Evolutionary conservation across 202 grass and related monocot species (phyloP).

Genomic region (Schoenoplectus triqueter): DNA sequence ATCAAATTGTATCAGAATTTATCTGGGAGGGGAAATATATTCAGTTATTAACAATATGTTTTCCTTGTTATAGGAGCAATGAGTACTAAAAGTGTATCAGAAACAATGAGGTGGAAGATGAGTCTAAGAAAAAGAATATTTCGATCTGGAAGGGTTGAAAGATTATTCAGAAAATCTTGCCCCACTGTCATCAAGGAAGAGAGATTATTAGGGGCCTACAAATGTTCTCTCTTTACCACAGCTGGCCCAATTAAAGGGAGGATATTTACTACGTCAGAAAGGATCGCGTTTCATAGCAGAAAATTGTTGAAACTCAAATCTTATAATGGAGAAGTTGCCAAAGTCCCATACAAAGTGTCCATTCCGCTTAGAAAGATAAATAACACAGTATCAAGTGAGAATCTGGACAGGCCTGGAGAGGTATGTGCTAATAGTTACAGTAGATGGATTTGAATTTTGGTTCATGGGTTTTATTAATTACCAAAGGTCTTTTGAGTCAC

Average conservation of each 20-base stretch:
- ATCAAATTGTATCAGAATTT: neutral
- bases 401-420: conserved; percentile 70
- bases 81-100: conserved; percentile 59
- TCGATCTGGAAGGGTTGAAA: conserved; percentile 66
- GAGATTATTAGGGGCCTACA: conserved; percentile 62
- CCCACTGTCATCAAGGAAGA: conserved; percentile 44
- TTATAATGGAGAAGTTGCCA: conserved; percentile 37
- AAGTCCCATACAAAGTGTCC: conserved; percentile 73
- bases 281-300: conserved; percentile 71
- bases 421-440: conserved; percentile 68
- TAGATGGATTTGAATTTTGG: conserved; percentile 97
- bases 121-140: conserved; percentile 60
- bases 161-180: conserved; percentile 68
- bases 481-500: conserved; percentile 59
- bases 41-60: neutral
- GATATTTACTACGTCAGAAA: conserved; percentile 73
- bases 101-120: conserved; percentile 75
- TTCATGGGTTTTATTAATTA: conserved; percentile 86
- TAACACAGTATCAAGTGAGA: conserved; percentile 52
- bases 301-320: conserved; percentile 45
- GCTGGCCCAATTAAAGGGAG: conserved; percentile 74
- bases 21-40: neutral
- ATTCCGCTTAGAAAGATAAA: conserved; percentile 73
- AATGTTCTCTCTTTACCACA: conserved; percentile 88
- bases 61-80: conserved; percentile 57